Conservation (phyloP, 1,284 basidiomycete genomes). For the Apiotrichum siamense region DNA sequence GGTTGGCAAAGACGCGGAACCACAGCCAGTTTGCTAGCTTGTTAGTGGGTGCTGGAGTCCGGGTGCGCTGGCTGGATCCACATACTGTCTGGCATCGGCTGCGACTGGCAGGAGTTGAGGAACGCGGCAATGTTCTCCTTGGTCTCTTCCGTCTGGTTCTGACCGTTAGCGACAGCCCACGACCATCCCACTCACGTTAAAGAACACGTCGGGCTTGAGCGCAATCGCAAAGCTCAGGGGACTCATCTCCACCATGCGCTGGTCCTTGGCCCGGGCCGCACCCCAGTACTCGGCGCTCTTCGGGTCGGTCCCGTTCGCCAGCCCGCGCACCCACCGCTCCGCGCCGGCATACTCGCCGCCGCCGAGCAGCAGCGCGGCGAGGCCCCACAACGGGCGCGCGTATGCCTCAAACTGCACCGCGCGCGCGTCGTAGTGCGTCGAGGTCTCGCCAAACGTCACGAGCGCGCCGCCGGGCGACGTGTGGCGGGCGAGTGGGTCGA, state of each 20-base stretch:
- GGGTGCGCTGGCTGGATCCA: too few relatives aligned
- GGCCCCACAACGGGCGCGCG: conserved; percentile 68
- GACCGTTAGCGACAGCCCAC: neutral
- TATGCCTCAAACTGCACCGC: conserved; percentile 71
- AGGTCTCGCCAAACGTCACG: conserved; percentile 64
- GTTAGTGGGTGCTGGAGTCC: neutral
- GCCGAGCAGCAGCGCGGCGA: conserved; percentile 61
- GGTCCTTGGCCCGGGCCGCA: conserved; percentile 64
- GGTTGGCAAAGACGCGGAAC: conserved; percentile 74
- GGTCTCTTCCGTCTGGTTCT: conserved; percentile 53
- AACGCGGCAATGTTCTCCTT: conserved; percentile 60
- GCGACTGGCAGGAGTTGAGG: conserved; percentile 68
- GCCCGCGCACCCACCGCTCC: conserved; percentile 59
- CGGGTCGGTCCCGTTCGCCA: conserved; percentile 62
- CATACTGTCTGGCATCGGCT: conserved; percentile 51
- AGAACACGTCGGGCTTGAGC: conserved; percentile 60
- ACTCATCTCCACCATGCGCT: conserved; percentile 75
- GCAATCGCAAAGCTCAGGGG: conserved; percentile 67
- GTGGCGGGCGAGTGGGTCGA: conserved; percentile 61
- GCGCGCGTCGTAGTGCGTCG: conserved; percentile 66
- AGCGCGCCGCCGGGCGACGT: conserved; percentile 67
- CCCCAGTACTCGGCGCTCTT: conserved; percentile 67
- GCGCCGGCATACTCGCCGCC: conserved; percentile 55
- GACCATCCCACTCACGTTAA: conserved; percentile 49
- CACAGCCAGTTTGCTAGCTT: conserved; percentile 67